These are phyloP conservation scores for Teunomyces atbi DNA, from an alignment of 805 yeast species.

Conservation along the genomic window DNA sequence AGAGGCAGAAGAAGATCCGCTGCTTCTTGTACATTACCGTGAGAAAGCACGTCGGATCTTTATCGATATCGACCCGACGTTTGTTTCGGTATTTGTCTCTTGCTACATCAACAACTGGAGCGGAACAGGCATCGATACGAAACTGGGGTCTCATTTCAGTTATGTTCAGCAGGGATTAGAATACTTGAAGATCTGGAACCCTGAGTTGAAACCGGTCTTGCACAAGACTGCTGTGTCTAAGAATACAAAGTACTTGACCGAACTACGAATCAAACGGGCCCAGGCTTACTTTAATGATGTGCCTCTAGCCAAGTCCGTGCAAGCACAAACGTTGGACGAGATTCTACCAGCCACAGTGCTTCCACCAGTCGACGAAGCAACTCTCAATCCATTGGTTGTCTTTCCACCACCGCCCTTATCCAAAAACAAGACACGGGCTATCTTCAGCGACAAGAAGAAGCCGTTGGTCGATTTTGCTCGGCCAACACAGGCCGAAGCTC, in stretches of 20 bases:
- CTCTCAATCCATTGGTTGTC: constrained; percentile 26
- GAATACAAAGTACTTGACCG: constrained; percentile 13
- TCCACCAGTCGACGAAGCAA: constrained; percentile 3
- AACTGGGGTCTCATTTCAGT: constrained; percentile 28
- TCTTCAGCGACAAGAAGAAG: constrained; percentile 23
- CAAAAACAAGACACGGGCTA: constrained; percentile 21
- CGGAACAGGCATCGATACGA: constrained; percentile 25
- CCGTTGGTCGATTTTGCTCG: constrained; percentile 34
- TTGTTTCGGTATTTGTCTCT: constrained; percentile 29
- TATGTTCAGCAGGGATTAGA: constrained; percentile 30
- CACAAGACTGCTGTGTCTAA: constrained; percentile 9
- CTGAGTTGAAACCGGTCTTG: constrained; percentile 26
- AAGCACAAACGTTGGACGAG: neutral
- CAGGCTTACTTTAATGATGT: neutral
- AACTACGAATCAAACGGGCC: constrained; percentile 13
- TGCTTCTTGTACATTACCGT: constrained; percentile 16
- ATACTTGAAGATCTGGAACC: constrained; percentile 33
- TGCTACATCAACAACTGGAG: constrained; percentile 24
- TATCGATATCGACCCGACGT: constrained; percentile 32
- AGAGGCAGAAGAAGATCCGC: constrained; percentile 20
- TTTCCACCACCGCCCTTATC: constrained; percentile 31
- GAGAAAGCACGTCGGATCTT: constrained; percentile 15
- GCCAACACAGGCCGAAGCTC: constrained; percentile 18
- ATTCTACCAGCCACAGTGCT: neutral
- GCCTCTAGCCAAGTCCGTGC: neutral